Evolutionary conservation across 2,329 filamentous ascomycete species (phyloP), one percentile per base, ranked within the genome.

Genomic region (Epicoccum nigrum): DNA sequence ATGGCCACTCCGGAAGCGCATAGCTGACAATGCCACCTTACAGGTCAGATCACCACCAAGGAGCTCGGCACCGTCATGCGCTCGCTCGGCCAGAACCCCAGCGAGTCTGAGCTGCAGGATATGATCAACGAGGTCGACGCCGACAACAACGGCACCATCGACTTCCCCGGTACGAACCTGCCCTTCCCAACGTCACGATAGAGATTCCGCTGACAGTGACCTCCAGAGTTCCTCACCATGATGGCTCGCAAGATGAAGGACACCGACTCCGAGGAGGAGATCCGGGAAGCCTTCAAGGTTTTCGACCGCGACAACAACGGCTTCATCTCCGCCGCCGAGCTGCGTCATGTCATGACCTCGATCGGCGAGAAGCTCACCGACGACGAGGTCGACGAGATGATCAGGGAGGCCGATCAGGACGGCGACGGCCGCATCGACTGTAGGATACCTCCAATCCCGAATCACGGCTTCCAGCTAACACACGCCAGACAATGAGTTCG

Each of bases 111-210:
- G 73, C 77, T 86, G 45, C 80, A 84, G 69, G 83, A 87, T 70
- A 85, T 87, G 77, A 84, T 86, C 75, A 85, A 84, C 74, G 84
- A 87, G 72, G 83, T 85, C 56, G 84, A 87, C 61, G 76, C 80
- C 59, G 83, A 87, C 75, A 83, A 84, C 70, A 85, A 83, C 62
- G 84, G 84, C 70, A 83, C 83, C 61, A 85, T 87, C 65, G 83
- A 85, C 68, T 86, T 87, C 70, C 80, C 84, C 49, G 82, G 82
- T 83, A 71, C 54, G 51, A 13, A 20, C 20, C 11, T 9, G 21
- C 16, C 20, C 34, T 25, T 7, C 16, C 15, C 13, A 13, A 21
- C 2, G 3, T 16, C 12, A 15, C 7, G 3, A n/a, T 33, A 20
- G 9, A 33, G 21, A n/a, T 20, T 20, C 30, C 15, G 46, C 59